Evolutionary conservation across 2,329 filamentous ascomycete species (phyloP).

Genomic region (Allantophomopsis lycopodina): DNA sequence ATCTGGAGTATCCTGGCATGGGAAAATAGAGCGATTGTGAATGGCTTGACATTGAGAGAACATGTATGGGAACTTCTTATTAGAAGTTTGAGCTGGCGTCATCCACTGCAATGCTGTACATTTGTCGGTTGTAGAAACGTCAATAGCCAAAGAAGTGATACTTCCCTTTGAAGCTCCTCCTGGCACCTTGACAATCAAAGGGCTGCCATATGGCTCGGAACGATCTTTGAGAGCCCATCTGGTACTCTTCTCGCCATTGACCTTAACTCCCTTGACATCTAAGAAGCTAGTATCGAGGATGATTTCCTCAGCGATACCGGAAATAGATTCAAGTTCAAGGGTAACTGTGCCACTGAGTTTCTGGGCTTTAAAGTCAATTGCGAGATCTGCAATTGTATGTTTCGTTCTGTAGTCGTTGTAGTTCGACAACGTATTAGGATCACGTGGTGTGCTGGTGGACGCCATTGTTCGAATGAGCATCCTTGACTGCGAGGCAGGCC

Average conservation of each 20-base stretch:
- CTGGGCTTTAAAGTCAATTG: slow-evolving; percentile 73
- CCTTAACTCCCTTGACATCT: slow-evolving; percentile 55
- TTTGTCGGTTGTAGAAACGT: slow-evolving; percentile 67
- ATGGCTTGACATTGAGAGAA: slow-evolving; percentile 98
- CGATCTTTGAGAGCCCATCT: slow-evolving; percentile 55
- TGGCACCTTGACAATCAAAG: slow-evolving; percentile 51
- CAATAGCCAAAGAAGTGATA: slow-evolving; percentile 44
- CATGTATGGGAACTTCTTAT: slow-evolving; percentile 94
- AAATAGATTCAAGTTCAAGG: slow-evolving; percentile 65
- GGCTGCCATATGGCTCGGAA: slow-evolving; percentile 60
- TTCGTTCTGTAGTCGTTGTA: slow-evolving; percentile 77
- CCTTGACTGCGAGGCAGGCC: not conserved
- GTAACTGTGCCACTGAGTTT: slow-evolving; percentile 64
- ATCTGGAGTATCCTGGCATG: slow-evolving; percentile 94
- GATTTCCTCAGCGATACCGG: slow-evolving; percentile 61
- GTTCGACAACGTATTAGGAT: slow-evolving; percentile 86
- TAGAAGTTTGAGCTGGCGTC: slow-evolving; percentile 82
- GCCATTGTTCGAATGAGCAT: not conserved
- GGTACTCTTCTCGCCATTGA: slow-evolving; percentile 46
- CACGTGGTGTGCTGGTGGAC: slow-evolving; percentile 30
- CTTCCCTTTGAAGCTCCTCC: slow-evolving; percentile 37
- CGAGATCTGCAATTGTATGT: slow-evolving; percentile 71
- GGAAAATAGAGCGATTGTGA: slow-evolving; percentile 84
- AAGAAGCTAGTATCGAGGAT: slow-evolving; percentile 82
- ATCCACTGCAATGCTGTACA: slow-evolving; percentile 96